Percentiles rank a stretch among this genome's conserved stretches.
Conservation (phyloP, 192 early-diverging fungal species). For the Linnemannia schmuckeri region DNA sequence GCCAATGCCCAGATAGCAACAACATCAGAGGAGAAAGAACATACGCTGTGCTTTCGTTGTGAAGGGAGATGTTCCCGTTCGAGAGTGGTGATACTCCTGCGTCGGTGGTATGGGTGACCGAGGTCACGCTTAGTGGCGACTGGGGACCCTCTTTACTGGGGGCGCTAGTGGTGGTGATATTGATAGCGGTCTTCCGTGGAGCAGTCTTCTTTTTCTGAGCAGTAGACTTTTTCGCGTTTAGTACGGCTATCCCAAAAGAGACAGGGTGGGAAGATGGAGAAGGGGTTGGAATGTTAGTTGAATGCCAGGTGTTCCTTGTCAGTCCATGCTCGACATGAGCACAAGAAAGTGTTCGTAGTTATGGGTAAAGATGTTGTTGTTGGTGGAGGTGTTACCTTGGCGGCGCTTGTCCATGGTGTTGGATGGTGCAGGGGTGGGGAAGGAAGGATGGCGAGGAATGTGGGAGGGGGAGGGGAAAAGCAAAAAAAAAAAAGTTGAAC, state of each 20-base stretch:
- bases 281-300: neutral
- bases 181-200: constrained; percentile 14
- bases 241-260: constrained; percentile 30
- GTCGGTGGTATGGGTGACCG: neutral
- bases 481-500: constrained; percentile 1
- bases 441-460: neutral
- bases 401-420: constrained; percentile 46
- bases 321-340: neutral
- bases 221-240: constrained; percentile 49
- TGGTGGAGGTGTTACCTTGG: constrained; percentile 28
- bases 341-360: neutral
- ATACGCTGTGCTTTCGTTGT: constrained; percentile 19
- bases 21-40: neutral
- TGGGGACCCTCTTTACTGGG: neutral
- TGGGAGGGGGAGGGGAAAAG: neutral
- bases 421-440: neutral
- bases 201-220: constrained; percentile 48
- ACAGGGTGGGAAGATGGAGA: neutral
- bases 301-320: neutral
- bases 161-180: neutral
- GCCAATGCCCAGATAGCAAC: neutral
- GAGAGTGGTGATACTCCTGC: constrained; percentile 6
- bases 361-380: neutral
- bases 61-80: constrained; percentile 13
- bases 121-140: neutral